A percentile compares a stretch with the other conserved stretches of the same genome.
Evolutionary conservation across 176 grass and related monocot genomes (phyloP).

Genomic region (Triticum timopheevii): DNA sequence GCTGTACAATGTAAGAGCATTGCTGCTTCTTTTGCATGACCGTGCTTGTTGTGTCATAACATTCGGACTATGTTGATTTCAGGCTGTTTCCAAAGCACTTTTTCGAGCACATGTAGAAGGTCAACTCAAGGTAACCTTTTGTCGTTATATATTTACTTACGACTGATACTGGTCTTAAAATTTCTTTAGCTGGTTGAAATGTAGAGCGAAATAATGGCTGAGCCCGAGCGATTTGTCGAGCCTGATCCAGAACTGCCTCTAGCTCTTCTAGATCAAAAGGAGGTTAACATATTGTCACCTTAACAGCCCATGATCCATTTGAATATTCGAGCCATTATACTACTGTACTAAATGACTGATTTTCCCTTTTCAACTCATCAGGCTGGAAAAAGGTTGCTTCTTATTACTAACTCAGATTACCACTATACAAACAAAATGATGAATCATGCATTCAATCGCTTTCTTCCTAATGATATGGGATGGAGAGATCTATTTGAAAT

Average conservation of each 20-base stretch:
- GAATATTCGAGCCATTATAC: conserved; percentile 1
- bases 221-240: conserved; percentile 95
- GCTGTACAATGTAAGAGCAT: conserved; percentile 68
- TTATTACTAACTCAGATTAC: conserved; percentile 97
- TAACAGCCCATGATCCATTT: conserved; percentile 6
- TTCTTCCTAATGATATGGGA: conserved; percentile 95
- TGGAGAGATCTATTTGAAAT: conserved; percentile 99
- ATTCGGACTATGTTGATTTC: conserved; percentile 31
- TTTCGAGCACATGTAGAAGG: conserved; percentile 99
- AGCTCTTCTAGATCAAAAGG: conserved; percentile 98
- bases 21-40: conserved; percentile 15
- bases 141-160: conserved; percentile 25
- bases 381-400: conserved; percentile 91
- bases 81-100: conserved; percentile 88
- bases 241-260: conserved; percentile 95
- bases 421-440: conserved; percentile 99
- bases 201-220: conserved; percentile 97
- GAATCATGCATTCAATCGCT: conserved; percentile 92
- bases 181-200: conserved; percentile 47
- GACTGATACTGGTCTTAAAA: conserved; percentile 31
- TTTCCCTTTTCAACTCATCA: conserved; percentile 40
- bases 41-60: conserved; percentile 27
- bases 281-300: conserved; percentile 49
- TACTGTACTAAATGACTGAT: conserved; percentile 3
- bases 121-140: conserved; percentile 80